These are phyloP conservation scores for Malania oleifera DNA, from an alignment of 164 flowering plant species.

Conservation along the genomic window DNA sequence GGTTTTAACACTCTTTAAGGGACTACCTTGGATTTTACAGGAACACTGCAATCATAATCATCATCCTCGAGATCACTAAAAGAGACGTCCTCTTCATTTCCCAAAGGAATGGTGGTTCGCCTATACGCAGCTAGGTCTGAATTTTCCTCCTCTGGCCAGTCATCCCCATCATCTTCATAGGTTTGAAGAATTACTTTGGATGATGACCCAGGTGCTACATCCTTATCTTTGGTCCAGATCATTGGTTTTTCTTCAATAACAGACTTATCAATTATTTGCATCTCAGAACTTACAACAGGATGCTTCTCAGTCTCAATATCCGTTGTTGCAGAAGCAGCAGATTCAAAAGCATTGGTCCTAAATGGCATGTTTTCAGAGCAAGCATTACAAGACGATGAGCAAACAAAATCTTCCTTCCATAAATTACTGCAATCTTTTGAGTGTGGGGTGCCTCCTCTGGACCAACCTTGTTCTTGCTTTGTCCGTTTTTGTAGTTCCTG, in stretches of 20 bases:
- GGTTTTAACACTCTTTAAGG: slow-evolving; percentile 11
- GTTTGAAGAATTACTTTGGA: slow-evolving; percentile 20
- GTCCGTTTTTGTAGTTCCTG: slow-evolving; percentile 48
- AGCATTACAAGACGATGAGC: slow-evolving; percentile 16
- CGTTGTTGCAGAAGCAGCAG: slow-evolving; percentile 10
- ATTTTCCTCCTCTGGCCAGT: slow-evolving; percentile 72
- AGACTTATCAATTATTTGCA: slow-evolving; percentile 35
- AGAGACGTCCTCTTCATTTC: slow-evolving; percentile 80
- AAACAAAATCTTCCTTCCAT: slow-evolving; percentile 18
- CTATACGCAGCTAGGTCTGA: slow-evolving; percentile 42
- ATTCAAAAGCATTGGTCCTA: slow-evolving; percentile 24
- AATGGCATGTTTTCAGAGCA: slow-evolving; percentile 17
- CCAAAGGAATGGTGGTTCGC: slow-evolving; percentile 28
- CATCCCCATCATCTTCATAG: slow-evolving; percentile 60
- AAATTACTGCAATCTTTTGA: slow-evolving; percentile 14
- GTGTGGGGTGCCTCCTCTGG: slow-evolving; percentile 17
- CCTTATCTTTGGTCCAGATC: slow-evolving; percentile 25
- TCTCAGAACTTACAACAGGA: slow-evolving; percentile 26
- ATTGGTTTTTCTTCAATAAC: slow-evolving; percentile 43
- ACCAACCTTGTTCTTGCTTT: slow-evolving; percentile 30
- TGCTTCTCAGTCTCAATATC: slow-evolving; percentile 40
- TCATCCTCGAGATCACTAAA: slow-evolving; percentile 77
- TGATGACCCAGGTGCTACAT: slow-evolving; percentile 23
- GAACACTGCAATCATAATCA: slow-evolving; percentile 24
- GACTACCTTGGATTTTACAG: slow-evolving; percentile 26